Base-by-base conservation (phyloP, 2,329 filamentous ascomycete genomes). In the Pseudogymnoascus sp. region DNA sequence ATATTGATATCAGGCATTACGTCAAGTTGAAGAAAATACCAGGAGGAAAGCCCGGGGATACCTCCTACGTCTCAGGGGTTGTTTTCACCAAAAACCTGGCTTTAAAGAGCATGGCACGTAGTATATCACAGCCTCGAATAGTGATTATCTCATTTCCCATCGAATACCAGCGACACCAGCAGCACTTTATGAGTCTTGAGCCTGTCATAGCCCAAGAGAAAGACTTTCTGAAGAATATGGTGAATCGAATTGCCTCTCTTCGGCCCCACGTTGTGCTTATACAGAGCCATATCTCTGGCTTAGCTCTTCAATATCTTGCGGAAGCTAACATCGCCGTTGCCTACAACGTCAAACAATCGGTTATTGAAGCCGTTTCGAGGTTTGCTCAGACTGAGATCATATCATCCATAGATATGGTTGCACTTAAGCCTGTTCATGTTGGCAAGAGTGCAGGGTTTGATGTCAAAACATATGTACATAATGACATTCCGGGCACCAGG, bases 1-100 rank as follows among this genome's bases (percentile, higher is more conserved):
- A 94, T 70, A 97, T 99, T 81, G 94, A 99, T 72, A 94, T 99
- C 63, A 85, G 94, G 3, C 92, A 97, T 72, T 99, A 97, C 70
- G 91, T 99, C 65, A 99, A 99, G 72, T 77, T 99, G 30, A 99
- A 99, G 73, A 96, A 95, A 71, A 94, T 99, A 11, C 90, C 92
- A 0, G 93, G 94, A 14, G 93, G 92, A 14, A 88, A 84, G 65
- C 92, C 93, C 16, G 86, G 90, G 22, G 93, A 99, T 74, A 97
- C 93, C 6, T 87, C 88, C n/a, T 99, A 99, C 73, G 88, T 97
- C 14, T 96, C 94, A 8, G 95, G 94, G 0, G 87, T 99, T 7
- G 92, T 99, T 1, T 99, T 99, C 72, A 94, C 92, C 11, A 99
- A 99, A 72, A 99, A 99, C 65, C 78, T 99, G 58, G 94, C 95